A percentile compares a stretch with the other conserved stretches of the same genome.
These are phyloP conservation scores for Azolla pinnata DNA, from an alignment of 75 land plant species.

Conservation along the genomic window DNA sequence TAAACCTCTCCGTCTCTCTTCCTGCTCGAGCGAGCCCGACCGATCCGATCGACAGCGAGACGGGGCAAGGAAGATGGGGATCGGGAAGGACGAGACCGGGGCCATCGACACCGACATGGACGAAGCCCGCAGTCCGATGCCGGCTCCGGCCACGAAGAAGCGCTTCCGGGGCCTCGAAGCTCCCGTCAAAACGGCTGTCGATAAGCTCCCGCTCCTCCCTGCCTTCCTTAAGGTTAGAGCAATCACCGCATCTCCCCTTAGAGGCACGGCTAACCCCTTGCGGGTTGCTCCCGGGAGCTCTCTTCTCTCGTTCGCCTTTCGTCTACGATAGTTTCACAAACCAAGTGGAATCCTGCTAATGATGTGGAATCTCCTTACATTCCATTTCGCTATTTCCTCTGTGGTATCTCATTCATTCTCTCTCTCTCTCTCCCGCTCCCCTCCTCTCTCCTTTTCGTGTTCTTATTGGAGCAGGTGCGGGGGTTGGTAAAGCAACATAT, in stretches of 20 bases:
- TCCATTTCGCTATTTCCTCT: not conserved
- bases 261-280: not conserved
- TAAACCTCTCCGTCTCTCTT: no score
- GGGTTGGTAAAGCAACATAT: slow-evolving; percentile 93
- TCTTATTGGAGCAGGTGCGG: slow-evolving; percentile 46
- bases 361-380: no score
- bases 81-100: not conserved
- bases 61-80: not conserved
- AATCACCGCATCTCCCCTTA: no score
- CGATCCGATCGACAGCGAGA: no score
- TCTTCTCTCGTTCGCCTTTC: not conserved
- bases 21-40: no score
- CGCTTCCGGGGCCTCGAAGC: slow-evolving; percentile 33
- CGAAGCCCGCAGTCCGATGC: not conserved
- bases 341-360: no score
- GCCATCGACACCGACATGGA: not conserved
- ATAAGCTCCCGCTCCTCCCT: slow-evolving; percentile 83
- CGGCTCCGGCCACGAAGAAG: not conserved
- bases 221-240: slow-evolving; percentile 88
- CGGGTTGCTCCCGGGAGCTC: not conserved
- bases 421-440: not conserved
- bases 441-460: not conserved
- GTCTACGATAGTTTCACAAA: no score
- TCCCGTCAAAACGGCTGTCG: slow-evolving; percentile 69
- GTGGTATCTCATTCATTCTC: not conserved